Conservation (phyloP, 352 stramenopile species). For the Globisporangium recalcitrans region DNA sequence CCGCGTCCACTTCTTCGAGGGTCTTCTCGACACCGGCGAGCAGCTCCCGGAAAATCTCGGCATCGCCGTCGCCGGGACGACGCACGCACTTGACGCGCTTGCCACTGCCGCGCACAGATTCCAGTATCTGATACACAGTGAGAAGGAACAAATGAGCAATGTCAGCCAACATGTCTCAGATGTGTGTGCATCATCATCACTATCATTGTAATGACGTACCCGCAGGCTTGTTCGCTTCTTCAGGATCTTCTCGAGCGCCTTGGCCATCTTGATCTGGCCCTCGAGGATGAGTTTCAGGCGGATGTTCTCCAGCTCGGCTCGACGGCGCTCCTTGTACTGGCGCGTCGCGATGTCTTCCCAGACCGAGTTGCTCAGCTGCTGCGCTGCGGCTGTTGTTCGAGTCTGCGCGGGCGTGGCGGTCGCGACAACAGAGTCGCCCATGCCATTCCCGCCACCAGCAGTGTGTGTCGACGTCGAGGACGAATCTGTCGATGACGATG, state of each 20-base stretch:
- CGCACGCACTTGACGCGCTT: slow-evolving; percentile 17
- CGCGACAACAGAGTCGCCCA: no score
- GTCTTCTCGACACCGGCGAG: slow-evolving; percentile 37
- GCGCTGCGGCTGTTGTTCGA: slow-evolving; percentile 17
- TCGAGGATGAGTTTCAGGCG: slow-evolving; percentile 45
- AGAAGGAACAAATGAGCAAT: not conserved
- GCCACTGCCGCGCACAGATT: slow-evolving; percentile 39
- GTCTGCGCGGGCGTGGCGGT: slow-evolving; percentile 16
- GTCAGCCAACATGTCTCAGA: not conserved
- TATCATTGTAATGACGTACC: slow-evolving; percentile 16
- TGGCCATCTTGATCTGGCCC: slow-evolving; percentile 48
- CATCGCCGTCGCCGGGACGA: slow-evolving; percentile 30
- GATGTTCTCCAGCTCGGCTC: slow-evolving; percentile 54
- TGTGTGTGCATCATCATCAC: not conserved
- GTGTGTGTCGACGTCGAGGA: not conserved
- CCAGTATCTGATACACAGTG: slow-evolving; percentile 31
- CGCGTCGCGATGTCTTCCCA: slow-evolving; percentile 49
- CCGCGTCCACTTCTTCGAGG: slow-evolving; percentile 37
- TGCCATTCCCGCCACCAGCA: no score
- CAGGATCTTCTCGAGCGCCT: slow-evolving; percentile 48
- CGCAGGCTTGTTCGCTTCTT: slow-evolving; percentile 43
- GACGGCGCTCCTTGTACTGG: slow-evolving; percentile 44
- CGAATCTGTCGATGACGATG: not conserved
- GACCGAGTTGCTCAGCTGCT: slow-evolving; percentile 29
- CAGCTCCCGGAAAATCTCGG: slow-evolving; percentile 41